phyloP scores from a whole-genome alignment of 139 green algal species.

The Marvania coccoides region DNA sequence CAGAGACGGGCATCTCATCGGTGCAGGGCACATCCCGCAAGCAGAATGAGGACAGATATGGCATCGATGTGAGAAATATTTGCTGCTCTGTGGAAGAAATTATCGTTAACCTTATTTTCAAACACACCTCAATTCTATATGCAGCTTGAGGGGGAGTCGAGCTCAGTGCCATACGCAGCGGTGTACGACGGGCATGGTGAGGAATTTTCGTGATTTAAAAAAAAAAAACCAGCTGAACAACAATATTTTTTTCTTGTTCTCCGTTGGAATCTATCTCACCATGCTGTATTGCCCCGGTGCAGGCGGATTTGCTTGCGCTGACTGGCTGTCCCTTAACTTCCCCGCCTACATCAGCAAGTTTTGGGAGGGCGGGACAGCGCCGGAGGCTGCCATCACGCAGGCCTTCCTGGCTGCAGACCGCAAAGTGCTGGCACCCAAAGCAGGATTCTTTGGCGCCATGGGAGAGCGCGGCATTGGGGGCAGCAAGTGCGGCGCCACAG shows the following conservation, averaged over 20 bases:
- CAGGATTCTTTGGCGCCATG: conserved; percentile 71
- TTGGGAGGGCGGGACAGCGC: conserved; percentile 34
- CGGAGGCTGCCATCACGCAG: conserved; percentile 29
- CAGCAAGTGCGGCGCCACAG: conserved; percentile 80
- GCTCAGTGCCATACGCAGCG: conserved; percentile 18
- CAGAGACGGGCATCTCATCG: neutral
- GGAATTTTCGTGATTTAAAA: no score
- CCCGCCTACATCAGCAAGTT: conserved; percentile 35
- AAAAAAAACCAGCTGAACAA: no score
- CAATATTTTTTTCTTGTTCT: no score
- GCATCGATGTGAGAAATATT: neutral
- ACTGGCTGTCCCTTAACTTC: conserved; percentile 69
- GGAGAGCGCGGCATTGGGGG: conserved; percentile 82
- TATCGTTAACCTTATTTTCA: neutral
- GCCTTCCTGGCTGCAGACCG: conserved; percentile 28
- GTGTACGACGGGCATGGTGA: conserved; percentile 49
- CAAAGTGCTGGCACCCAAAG: conserved; percentile 49
- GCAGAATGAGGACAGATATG: conserved; percentile 33
- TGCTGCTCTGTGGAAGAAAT: neutral
- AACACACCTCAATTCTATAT: neutral
- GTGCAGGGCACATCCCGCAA: conserved; percentile 24
- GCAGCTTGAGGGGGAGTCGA: neutral
- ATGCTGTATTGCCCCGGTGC: no score
- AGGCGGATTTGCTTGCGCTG: conserved; percentile 56
- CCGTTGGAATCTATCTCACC: no score